These are phyloP conservation scores for Stagonosporopsis tanaceti DNA, from an alignment of 2,329 filamentous ascomycete species.

Conservation along the genomic window DNA sequence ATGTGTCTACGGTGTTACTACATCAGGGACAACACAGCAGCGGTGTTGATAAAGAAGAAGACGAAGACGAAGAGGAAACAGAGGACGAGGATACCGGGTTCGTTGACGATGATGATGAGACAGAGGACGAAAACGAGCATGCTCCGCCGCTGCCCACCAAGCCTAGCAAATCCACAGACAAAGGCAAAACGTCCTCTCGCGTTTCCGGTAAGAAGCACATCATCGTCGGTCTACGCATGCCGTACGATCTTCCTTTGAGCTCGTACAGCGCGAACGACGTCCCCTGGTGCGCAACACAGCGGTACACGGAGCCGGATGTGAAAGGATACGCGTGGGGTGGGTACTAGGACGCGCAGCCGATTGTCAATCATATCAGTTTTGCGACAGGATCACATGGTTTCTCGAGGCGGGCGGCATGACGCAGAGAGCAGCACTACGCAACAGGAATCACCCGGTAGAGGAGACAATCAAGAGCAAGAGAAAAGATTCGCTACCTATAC, in stretches of 20 bases:
- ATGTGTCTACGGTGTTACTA: background rate
- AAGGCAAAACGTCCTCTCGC: background rate
- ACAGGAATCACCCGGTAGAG: background rate
- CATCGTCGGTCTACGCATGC: slow-evolving; percentile 76
- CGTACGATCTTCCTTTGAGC: slow-evolving; percentile 80
- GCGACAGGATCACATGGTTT: background rate
- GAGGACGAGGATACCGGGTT: slow-evolving; percentile 11
- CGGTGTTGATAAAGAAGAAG: background rate
- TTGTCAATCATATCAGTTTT: background rate
- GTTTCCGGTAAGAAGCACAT: slow-evolving; percentile 11
- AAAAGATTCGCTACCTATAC: slow-evolving; percentile 8
- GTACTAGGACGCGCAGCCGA: background rate
- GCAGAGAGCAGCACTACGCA: background rate
- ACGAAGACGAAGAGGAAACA: background rate
- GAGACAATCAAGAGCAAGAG: background rate
- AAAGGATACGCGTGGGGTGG: slow-evolving; percentile 54
- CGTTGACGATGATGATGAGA: slow-evolving; percentile 13
- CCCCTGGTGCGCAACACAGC: slow-evolving; percentile 77
- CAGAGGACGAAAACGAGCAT: slow-evolving; percentile 1
- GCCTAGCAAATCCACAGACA: background rate
- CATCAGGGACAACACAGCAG: background rate
- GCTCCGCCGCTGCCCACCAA: background rate
- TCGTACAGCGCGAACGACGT: slow-evolving; percentile 69
- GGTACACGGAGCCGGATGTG: slow-evolving; percentile 70
- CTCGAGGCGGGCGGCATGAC: too few species aligned